Evolutionary conservation across 257 asterid genomes (phyloP).

Genomic region (Lithospermum erythrorhizon): DNA sequence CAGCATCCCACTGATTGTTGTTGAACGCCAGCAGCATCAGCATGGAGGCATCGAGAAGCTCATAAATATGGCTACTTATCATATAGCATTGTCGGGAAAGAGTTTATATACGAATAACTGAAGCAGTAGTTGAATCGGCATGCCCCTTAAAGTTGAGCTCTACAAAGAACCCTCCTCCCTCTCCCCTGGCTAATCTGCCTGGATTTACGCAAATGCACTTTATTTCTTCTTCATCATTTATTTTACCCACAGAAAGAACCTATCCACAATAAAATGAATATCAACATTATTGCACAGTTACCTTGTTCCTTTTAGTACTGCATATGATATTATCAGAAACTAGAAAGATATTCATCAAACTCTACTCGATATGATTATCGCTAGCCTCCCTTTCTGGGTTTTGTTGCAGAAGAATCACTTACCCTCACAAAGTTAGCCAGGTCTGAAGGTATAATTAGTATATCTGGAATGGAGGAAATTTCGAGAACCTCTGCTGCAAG

Average conservation of each 20-base stretch:
- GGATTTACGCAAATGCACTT: constrained; percentile 86
- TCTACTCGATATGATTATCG: background rate
- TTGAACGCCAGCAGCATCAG: background rate
- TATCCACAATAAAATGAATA: constrained; percentile 11
- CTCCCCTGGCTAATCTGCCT: constrained; percentile 90
- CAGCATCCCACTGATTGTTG: background rate
- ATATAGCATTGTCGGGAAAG: background rate
- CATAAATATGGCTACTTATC: background rate
- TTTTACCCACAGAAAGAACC: constrained; percentile 54
- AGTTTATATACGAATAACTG: constrained; percentile 62
- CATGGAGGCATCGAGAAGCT: background rate
- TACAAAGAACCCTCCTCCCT: constrained; percentile 93
- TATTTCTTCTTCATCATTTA: constrained; percentile 35
- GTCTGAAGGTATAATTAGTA: constrained; percentile 86
- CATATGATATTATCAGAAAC: background rate
- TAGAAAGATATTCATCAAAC: background rate
- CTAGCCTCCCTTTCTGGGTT: background rate
- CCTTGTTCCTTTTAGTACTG: background rate
- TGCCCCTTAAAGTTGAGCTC: constrained; percentile 59
- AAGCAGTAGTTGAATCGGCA: constrained; percentile 58
- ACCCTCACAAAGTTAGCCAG: constrained; percentile 85
- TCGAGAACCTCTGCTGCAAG: constrained; percentile 67
- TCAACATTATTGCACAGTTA: background rate
- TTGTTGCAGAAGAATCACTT: constrained; percentile 8
- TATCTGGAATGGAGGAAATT: constrained; percentile 61